phyloP scores from a whole-genome alignment of 306 rosid species.

The Lupinus albus region DNA sequence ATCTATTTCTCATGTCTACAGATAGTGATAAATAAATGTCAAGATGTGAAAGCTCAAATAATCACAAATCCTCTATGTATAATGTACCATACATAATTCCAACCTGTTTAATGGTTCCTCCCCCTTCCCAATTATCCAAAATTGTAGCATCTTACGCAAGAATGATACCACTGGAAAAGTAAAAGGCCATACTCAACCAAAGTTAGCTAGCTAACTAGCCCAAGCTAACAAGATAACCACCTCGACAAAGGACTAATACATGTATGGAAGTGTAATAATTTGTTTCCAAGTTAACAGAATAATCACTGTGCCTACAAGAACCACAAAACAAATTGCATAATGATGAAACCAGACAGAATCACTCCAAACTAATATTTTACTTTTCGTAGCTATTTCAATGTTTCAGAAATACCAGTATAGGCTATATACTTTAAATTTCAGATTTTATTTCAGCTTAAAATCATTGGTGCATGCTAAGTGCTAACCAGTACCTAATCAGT shows the following conservation, averaged over 20 bases:
- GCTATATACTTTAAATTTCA: constrained; percentile 8
- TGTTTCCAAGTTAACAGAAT: background rate
- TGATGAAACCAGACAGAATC: constrained; percentile 4
- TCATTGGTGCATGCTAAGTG: constrained; percentile 11
- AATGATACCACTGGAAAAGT: background rate
- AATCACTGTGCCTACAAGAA: background rate
- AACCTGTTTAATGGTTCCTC: background rate
- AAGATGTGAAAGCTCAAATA: background rate
- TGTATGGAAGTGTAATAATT: background rate
- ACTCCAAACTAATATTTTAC: background rate
- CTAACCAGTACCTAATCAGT: background rate
- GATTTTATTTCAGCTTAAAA: constrained; percentile 4
- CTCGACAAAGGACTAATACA: background rate
- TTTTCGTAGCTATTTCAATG: background rate
- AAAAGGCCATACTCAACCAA: background rate
- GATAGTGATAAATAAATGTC: background rate
- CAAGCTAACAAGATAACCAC: background rate
- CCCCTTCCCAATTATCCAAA: background rate
- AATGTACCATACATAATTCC: constrained; percentile 7
- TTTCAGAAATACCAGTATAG: background rate
- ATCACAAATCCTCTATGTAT: background rate
- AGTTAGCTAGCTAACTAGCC: background rate
- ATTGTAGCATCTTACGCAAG: background rate
- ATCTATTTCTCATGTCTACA: background rate
- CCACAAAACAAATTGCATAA: background rate